Conservation (phyloP, 352 stramenopile genomes). For the Pythium graminicola region DNA sequence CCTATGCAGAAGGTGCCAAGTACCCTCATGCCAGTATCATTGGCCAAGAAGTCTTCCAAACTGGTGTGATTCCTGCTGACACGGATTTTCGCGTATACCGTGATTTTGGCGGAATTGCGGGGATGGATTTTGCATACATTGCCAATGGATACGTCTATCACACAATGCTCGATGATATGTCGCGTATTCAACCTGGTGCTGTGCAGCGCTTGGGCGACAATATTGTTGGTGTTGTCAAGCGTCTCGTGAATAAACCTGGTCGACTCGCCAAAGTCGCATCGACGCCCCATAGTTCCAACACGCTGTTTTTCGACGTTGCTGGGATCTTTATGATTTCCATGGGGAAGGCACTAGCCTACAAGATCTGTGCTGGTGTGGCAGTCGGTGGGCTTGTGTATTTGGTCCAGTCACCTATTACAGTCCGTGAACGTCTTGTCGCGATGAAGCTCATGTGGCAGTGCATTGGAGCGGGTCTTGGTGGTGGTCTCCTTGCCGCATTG, state of each 20-base stretch:
- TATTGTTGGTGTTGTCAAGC: constrained; percentile 47
- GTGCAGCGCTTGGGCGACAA: constrained; percentile 73
- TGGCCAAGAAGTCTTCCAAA: constrained; percentile 72
- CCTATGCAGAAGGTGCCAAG: constrained; percentile 60
- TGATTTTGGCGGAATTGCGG: constrained; percentile 63
- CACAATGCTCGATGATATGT: constrained; percentile 61
- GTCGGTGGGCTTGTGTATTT: constrained; percentile 38
- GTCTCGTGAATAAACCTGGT: constrained; percentile 35
- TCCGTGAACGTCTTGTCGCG: constrained; percentile 30
- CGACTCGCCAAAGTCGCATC: constrained; percentile 48
- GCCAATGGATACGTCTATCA: constrained; percentile 81
- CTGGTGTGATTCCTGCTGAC: constrained; percentile 58
- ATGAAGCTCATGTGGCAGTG: constrained; percentile 38
- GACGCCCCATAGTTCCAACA: constrained; percentile 54
- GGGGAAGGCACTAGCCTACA: constrained; percentile 35
- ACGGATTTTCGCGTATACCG: constrained; percentile 74
- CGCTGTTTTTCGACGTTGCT: constrained; percentile 69
- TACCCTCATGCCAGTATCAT: constrained; percentile 76
- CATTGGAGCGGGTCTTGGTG: constrained; percentile 27
- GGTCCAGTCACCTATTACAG: constrained; percentile 32
- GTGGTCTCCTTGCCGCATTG: constrained; percentile 34
- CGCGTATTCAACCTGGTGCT: constrained; percentile 55
- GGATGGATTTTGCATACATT: constrained; percentile 81
- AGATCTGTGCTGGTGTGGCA: constrained; percentile 37
- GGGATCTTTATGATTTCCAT: constrained; percentile 58